Conservation (phyloP, 306 rosid species). For the Lagenaria siceraria region DNA sequence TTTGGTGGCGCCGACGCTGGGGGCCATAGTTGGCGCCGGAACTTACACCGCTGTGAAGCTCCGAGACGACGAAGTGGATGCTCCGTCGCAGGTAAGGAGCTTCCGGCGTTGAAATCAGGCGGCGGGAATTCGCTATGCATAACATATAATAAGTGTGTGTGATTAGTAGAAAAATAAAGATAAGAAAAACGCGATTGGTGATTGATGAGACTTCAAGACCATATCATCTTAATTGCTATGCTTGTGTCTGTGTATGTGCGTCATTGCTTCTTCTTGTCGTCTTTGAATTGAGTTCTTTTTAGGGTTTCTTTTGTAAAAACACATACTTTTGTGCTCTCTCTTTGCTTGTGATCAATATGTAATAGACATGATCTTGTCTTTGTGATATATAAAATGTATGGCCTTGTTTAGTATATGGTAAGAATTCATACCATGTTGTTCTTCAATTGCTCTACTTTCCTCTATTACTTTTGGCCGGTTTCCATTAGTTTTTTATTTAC, state of each 20-base stretch:
- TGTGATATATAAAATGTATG: not conserved
- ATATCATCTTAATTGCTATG: not conserved
- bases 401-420: too few species aligned
- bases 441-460: too few species aligned
- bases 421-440: too few species aligned
- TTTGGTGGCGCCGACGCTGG: conserved; percentile 73
- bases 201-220: not conserved
- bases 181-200: not conserved
- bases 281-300: not conserved
- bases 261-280: not conserved
- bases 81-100: conserved; percentile 47
- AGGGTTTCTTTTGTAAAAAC: not conserved
- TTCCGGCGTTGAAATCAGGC: conserved; percentile 48
- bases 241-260: not conserved
- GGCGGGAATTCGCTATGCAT: not conserved
- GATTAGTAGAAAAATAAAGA: not conserved
- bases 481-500: too few species aligned
- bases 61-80: conserved; percentile 18
- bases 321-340: not conserved
- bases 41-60: conserved; percentile 42
- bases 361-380: not conserved
- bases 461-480: too few species aligned
- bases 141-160: not conserved
- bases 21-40: conserved; percentile 69
- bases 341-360: not conserved